A percentile compares a stretch with the other conserved stretches of the same genome.
Conservation (phyloP, 768 basidiomycete species). For the Leucocoprinus leucothites region DNA sequence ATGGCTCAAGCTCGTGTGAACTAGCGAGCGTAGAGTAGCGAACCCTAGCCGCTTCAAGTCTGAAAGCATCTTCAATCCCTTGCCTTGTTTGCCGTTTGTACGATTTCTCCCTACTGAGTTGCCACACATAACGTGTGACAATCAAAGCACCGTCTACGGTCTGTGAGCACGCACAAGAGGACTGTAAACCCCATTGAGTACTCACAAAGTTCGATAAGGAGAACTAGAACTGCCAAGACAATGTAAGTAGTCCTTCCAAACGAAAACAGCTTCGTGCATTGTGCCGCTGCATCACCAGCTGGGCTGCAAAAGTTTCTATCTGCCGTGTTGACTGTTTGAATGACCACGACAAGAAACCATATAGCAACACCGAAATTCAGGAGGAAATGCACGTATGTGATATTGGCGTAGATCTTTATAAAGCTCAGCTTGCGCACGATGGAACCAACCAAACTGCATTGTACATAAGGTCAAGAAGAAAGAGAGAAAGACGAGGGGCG, state of each 20-base stretch:
- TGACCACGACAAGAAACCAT: slow-evolving; percentile 50
- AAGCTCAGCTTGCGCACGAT: slow-evolving; percentile 61
- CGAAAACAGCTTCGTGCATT: slow-evolving; percentile 42
- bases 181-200: slow-evolving; percentile 13
- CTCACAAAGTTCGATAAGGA: slow-evolving; percentile 59
- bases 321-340: slow-evolving; percentile 41
- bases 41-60: slow-evolving; percentile 24
- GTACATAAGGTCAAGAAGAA: slow-evolving; percentile 19
- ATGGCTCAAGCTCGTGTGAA: slow-evolving; percentile 16
- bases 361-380: slow-evolving; percentile 49
- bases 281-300: slow-evolving; percentile 31
- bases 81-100: slow-evolving; percentile 32
- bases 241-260: slow-evolving; percentile 45
- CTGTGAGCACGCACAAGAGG: slow-evolving; percentile 6
- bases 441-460: slow-evolving; percentile 50
- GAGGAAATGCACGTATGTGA: slow-evolving; percentile 55
- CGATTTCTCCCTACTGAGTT: slow-evolving; percentile 48
- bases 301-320: slow-evolving; percentile 44
- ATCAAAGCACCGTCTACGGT: slow-evolving; percentile 50
- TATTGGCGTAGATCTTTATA: slow-evolving; percentile 52
- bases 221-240: slow-evolving; percentile 38
- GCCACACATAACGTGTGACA: slow-evolving; percentile 51
- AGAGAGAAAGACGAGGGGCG: slow-evolving; percentile 13
- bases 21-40: slow-evolving; percentile 6
- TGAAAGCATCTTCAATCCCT: slow-evolving; percentile 33